Evolutionary conservation across 345 rosid species (phyloP), one percentile per base, ranked within the genome.

Genomic region (Viola odorata): DNA sequence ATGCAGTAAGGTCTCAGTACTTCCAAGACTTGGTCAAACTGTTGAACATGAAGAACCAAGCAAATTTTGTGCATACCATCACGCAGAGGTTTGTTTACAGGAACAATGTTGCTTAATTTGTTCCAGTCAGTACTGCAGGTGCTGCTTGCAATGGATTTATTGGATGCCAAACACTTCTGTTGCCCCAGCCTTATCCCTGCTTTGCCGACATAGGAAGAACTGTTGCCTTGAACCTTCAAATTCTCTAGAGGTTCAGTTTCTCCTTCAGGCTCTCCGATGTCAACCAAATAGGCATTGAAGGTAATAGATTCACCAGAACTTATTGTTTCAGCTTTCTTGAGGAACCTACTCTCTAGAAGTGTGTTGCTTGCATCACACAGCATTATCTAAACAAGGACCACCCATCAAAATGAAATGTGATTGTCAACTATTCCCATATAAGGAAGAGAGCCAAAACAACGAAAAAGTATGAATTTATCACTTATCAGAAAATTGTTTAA

Each of bases 301-400:
- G 58, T 42, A 50, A 82, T 50, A 48, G 80, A 72, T 73, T 74
- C 80, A 32, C 84, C 81, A 12, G 76, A 71, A 55, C 70, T 63
- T 70, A 86, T 66, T 39, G 55, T 63, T 71, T 86, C 82, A 42
- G 77, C 82, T 60, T 77, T 86, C 69, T 74, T 77, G 58, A 82
- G 83, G 70, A 65, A 80, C 62, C 81, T 78, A 69, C 74, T 69
- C 39, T 52, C 58, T 50, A 82, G 55, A 40, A 69, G 60, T 42
- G 64, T 77, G 72, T 68, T 63, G 73, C 78, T 69, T 57, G 64
- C 77, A 77, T 86, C 85, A 53, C 77, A 84, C 60, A 84, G 67
- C 78, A 57, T 75, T 62, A 82, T 73, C 87, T 84, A 75, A 63
- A 70, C 45, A 50, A 37, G 65, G 37, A 68, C 36, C 59, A 23